phyloP scores from a whole-genome alignment of 495 filamentous ascomycete species.

The Cairneyella variabilis region DNA sequence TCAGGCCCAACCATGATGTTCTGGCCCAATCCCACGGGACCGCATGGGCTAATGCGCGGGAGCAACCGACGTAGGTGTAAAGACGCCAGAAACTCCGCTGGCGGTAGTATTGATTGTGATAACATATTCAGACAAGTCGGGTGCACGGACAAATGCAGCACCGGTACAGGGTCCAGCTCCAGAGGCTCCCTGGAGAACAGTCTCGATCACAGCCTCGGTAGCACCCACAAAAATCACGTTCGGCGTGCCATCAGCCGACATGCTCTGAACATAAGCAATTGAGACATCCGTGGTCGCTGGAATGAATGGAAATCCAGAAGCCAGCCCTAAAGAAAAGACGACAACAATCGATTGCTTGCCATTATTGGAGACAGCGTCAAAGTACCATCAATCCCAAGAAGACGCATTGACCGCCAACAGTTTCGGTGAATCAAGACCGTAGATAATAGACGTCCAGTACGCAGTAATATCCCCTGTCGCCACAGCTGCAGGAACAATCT shows the following conservation, averaged over 20 bases:
- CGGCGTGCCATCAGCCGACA: not conserved
- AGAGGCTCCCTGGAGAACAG: not conserved
- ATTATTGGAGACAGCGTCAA: conserved; percentile 29
- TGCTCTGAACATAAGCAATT: not conserved
- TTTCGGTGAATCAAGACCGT: conserved; percentile 30
- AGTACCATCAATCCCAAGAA: conserved; percentile 41
- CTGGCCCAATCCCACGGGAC: no score
- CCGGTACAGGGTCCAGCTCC: not conserved
- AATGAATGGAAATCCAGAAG: conserved; percentile 25
- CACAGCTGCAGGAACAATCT: not conserved
- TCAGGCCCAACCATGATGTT: not conserved
- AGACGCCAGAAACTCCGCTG: not conserved
- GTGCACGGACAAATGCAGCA: not conserved
- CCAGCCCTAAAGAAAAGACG: conserved; percentile 29
- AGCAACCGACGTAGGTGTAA: not conserved
- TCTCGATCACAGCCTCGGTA: not conserved
- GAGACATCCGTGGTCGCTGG: not conserved
- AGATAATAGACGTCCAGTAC: not conserved
- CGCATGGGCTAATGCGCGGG: not conserved
- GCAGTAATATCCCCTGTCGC: not conserved
- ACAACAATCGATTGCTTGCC: conserved; percentile 20
- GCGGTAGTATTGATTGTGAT: not conserved
- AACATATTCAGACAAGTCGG: not conserved
- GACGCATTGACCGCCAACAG: conserved; percentile 26
- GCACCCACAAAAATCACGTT: not conserved